Evolutionary conservation across 2,329 filamentous ascomycete species (phyloP).

Genomic region (Trichophyton benhamiae): DNA sequence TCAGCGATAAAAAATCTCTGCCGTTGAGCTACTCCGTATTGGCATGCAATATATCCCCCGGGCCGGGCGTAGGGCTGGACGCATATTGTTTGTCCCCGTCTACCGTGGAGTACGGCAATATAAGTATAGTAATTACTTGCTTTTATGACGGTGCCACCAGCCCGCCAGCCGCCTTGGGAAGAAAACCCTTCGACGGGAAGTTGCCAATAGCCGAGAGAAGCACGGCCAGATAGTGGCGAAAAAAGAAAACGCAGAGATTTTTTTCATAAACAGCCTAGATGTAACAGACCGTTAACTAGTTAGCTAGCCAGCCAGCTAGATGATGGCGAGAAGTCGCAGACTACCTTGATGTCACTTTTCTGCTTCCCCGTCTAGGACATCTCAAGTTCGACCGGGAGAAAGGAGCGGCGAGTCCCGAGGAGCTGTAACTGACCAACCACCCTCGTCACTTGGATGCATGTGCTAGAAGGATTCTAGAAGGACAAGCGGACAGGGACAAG

Average conservation of each 20-base stretch:
- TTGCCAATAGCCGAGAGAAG: neutral
- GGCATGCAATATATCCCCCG: neutral
- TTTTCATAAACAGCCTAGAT: too few relatives aligned
- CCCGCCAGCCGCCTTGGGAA: neutral
- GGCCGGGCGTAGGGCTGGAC: too few relatives aligned
- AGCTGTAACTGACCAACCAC: neutral
- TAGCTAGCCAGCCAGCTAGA: too few relatives aligned
- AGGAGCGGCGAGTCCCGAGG: neutral
- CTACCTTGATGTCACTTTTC: too few relatives aligned
- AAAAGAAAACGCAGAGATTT: neutral
- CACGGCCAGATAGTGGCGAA: neutral
- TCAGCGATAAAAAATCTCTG: too few relatives aligned
- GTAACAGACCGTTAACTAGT: too few relatives aligned
- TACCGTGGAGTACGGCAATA: too few relatives aligned
- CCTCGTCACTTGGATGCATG: neutral
- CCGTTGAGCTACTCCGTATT: neutral
- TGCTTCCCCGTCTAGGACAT: neutral
- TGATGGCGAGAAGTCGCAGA: too few relatives aligned
- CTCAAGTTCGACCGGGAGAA: neutral
- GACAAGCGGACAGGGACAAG: neutral
- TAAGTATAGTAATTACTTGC: too few relatives aligned
- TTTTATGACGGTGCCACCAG: too few relatives aligned
- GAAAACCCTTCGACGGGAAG: neutral
- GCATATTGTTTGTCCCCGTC: neutral
- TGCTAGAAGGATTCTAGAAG: slow-evolving; percentile 4